Conservation (phyloP, 768 basidiomycete species). For the Suillus subluteus region DNA sequence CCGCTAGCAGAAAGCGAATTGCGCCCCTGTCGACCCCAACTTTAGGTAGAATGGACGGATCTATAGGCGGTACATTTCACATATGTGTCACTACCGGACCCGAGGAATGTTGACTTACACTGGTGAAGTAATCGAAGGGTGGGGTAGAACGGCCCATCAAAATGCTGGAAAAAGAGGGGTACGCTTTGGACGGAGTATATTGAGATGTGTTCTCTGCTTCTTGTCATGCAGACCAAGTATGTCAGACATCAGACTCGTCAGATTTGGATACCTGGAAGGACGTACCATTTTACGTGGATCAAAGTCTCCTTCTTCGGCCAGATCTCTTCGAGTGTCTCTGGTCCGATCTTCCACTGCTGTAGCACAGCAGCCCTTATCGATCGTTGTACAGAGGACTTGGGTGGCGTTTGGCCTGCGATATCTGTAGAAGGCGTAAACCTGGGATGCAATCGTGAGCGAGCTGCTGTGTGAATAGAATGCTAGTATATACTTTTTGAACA, state of each 20-base stretch:
- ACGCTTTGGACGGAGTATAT: slow-evolving; percentile 88
- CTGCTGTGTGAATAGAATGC: slow-evolving; percentile 11
- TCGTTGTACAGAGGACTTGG: slow-evolving; percentile 94
- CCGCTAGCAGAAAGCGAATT: slow-evolving; percentile 93
- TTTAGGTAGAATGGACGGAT: slow-evolving; percentile 87
- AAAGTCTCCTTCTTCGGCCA: slow-evolving; percentile 99
- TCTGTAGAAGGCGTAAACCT: slow-evolving; percentile 80
- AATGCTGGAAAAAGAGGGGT: slow-evolving; percentile 95
- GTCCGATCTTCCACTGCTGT: slow-evolving; percentile 81
- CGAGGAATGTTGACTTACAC: slow-evolving; percentile 55
- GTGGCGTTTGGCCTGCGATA: slow-evolving; percentile 85
- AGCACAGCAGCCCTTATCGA: slow-evolving; percentile 80
- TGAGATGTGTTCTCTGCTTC: slow-evolving; percentile 93
- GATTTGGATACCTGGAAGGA: slow-evolving; percentile 11
- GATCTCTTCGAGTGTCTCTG: slow-evolving; percentile 83
- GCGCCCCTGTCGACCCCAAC: slow-evolving; percentile 95
- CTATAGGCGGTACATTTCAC: slow-evolving; percentile 43
- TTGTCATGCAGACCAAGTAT: slow-evolving; percentile 24
- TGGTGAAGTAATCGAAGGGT: slow-evolving; percentile 89
- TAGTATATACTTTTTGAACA: slow-evolving; percentile 74
- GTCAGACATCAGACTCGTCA: slow-evolving; percentile 13
- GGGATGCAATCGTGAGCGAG: slow-evolving; percentile 18
- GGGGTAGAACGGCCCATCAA: slow-evolving; percentile 91
- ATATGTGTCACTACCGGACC: background rate
- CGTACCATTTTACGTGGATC: slow-evolving; percentile 87